Percentiles rank a stretch among this genome's conserved stretches.
phyloP scores from a whole-genome alignment of 2,329 filamentous ascomycete genomes.

The Fusarium equiseti region DNA sequence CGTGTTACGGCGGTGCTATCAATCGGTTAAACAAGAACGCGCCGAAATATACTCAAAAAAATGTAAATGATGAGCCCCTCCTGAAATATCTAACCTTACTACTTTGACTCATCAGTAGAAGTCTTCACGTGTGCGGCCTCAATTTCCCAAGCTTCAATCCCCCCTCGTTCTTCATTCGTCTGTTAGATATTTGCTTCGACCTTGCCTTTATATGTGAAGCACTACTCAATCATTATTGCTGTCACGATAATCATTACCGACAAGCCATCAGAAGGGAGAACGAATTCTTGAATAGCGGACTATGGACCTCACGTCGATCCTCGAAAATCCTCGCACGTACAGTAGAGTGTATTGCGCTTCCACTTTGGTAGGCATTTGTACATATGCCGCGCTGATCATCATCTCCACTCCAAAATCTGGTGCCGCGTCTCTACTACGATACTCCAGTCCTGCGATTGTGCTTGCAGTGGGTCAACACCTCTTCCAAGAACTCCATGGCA shows the following conservation, averaged over 20 bases:
- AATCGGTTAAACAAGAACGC: background rate
- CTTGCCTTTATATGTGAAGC: background rate
- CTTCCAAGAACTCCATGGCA: background rate
- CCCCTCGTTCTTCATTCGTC: background rate
- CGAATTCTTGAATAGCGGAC: too few species aligned
- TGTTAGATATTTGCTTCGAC: background rate
- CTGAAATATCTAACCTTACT: background rate
- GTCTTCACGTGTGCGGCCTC: accelerated
- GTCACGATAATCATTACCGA: background rate
- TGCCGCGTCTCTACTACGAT: background rate
- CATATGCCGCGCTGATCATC: background rate
- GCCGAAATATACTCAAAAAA: background rate
- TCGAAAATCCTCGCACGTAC: too few species aligned
- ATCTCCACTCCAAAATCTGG: background rate
- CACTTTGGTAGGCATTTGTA: background rate
- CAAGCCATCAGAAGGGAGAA: background rate
- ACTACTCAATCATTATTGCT: too few species aligned
- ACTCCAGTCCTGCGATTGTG: background rate
- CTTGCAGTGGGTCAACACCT: background rate
- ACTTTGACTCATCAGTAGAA: background rate
- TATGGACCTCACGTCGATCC: background rate
- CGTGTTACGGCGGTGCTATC: background rate
- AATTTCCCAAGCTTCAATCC: background rate
- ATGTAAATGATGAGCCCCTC: background rate
- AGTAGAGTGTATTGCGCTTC: background rate